A percentile compares a stretch with the other conserved stretches of the same genome.
Conservation (phyloP, 169 alveolate species). For the Cryptosporidium felis region DNA sequence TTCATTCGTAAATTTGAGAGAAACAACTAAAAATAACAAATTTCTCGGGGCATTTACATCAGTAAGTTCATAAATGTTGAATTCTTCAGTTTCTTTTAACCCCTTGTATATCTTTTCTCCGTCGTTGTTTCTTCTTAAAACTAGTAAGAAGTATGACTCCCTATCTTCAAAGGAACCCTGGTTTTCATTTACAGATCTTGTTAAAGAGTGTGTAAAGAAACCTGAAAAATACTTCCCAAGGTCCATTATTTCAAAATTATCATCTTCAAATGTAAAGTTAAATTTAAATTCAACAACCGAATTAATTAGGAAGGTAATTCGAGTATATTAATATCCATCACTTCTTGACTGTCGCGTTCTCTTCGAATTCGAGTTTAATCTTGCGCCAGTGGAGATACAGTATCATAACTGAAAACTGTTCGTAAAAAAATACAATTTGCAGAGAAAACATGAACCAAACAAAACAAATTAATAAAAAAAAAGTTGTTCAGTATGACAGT, state of each 20-base stretch:
- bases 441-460: too few relatives aligned
- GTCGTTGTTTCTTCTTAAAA: constrained; percentile 16
- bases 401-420: too few relatives aligned
- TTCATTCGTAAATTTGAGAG: constrained; percentile 50
- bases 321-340: too few relatives aligned
- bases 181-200: constrained; percentile 60
- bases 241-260: constrained; percentile 30
- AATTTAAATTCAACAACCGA: not conserved
- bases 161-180: constrained; percentile 66
- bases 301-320: not conserved
- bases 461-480: too few relatives aligned
- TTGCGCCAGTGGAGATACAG: constrained; percentile 17
- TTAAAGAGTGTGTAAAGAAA: constrained; percentile 39
- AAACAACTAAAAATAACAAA: constrained; percentile 13
- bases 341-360: not conserved
- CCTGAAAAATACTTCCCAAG: constrained; percentile 60
- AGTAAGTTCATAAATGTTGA: constrained; percentile 31
- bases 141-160: constrained; percentile 56
- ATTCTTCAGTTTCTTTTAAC: constrained; percentile 36
- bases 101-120: constrained; percentile 20
- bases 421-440: too few relatives aligned
- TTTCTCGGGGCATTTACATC: constrained; percentile 13
- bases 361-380: constrained; percentile 16
- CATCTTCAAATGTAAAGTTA: not conserved
- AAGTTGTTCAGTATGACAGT: too few relatives aligned